These are phyloP conservation scores for Kuraishia piskuri DNA, from an alignment of 805 yeast genomes.

Conservation along the genomic window DNA sequence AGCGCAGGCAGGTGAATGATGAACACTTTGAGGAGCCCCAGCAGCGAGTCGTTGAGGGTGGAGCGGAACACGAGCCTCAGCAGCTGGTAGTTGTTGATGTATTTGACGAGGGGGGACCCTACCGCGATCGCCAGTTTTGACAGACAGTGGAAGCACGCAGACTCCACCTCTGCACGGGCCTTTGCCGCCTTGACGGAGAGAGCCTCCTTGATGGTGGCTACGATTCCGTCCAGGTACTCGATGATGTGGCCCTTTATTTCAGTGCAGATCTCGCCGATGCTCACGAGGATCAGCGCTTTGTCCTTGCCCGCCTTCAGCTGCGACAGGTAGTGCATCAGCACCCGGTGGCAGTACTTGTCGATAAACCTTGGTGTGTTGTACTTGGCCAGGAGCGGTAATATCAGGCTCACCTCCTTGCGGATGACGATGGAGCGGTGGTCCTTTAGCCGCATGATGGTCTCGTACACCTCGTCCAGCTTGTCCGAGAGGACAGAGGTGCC, in stretches of 20 bases:
- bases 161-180: conserved; percentile 65
- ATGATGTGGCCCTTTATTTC: conserved; percentile 80
- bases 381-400: conserved; percentile 75
- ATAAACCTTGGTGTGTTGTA: conserved; percentile 72
- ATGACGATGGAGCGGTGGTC: conserved; percentile 71
- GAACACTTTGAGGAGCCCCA: conserved; percentile 61
- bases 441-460: conserved; percentile 61
- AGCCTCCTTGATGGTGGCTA: conserved; percentile 77
- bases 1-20: conserved; percentile 73
- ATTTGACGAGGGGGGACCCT: conserved; percentile 89
- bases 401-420: conserved; percentile 75
- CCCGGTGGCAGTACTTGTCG: conserved; percentile 70
- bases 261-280: conserved; percentile 78
- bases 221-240: conserved; percentile 80
- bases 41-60: conserved; percentile 77
- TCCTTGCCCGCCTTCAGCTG: conserved; percentile 69
- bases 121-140: conserved; percentile 82
- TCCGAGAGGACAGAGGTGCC: conserved; percentile 67
- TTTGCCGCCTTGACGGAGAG: conserved; percentile 52
- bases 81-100: conserved; percentile 66
- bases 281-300: conserved; percentile 61
- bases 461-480: conserved; percentile 70
- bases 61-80: conserved; percentile 74
- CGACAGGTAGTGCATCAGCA: conserved; percentile 66
- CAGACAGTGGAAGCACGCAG: conserved; percentile 81